Base-by-base conservation (phyloP, 768 basidiomycete genomes). In the Butyriboletus loyo region DNA sequence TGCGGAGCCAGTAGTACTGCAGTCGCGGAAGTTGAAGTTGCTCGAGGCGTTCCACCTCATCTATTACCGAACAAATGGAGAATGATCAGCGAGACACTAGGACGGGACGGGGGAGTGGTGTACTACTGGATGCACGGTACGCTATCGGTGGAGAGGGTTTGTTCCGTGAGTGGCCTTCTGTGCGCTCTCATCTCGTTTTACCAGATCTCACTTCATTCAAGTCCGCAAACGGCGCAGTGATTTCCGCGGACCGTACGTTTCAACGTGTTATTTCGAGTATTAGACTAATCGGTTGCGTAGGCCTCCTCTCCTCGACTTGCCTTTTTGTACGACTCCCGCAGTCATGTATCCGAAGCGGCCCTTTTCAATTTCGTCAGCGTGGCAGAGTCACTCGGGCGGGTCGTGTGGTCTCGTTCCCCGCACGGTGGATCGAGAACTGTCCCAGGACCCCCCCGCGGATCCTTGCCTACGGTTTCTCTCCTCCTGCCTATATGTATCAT, bases 371-470 rank as follows among this genome's bases (percentile, higher is more conserved):
- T 46, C 35, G 37, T 52, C 49, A 24, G n/a, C 40, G 14, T 43
- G 13, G 27, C 21, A 30, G 38, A 37, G 28, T 44, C 55, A 10
- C 42, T 51, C 51, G 36, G 36, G 19, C 22, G 21, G 19, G 39
- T 50, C 61, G 52, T 65, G 53, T 54, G 61, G 55, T 25, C 49
- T 40, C 55, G 55, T 58, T 61, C 67, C 66, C 67, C 66, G 60
- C 61, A 70, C 54, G 46, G 47, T 54, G 63, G 62, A 52, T 66
- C 61, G 51, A 52, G 46, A 68, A 58, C 50, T 62, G n/a, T 65
- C 60, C 61, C 60, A 63, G 60, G 63, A 22, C 31, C 54, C 44
- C 54, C 66, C 66, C 62, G 66, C 68, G 66, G 66, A 67, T 67
- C 66, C 68, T 46, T 58, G 49, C 17, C 46, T 47, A 55, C 51